A percentile compares a stretch with the other conserved stretches of the same genome.
Conservation (phyloP, 148 eudicot species). For the Persicaria maculosa region DNA sequence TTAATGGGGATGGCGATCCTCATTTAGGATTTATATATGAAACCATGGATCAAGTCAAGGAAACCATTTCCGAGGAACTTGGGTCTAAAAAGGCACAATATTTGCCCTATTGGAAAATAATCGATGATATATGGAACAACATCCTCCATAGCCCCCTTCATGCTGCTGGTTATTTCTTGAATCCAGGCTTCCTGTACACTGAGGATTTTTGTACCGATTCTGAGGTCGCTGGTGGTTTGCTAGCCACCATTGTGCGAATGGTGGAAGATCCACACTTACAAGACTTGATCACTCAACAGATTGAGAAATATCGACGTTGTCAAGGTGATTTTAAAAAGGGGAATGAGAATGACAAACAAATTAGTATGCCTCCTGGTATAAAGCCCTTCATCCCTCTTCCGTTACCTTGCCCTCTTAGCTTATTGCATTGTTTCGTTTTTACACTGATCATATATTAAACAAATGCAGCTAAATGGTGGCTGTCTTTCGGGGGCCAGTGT, state of each 20-base stretch:
- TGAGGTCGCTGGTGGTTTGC: slow-evolving; percentile 47
- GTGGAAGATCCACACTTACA: slow-evolving; percentile 20
- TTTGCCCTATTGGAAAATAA: slow-evolving; percentile 38
- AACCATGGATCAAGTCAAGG: slow-evolving; percentile 64
- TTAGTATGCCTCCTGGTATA: slow-evolving; percentile 50
- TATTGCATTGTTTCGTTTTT: not conserved
- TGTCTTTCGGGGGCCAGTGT: slow-evolving; percentile 36
- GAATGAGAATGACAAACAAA: slow-evolving; percentile 17
- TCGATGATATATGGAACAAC: slow-evolving; percentile 60
- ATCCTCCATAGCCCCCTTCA: slow-evolving; percentile 63
- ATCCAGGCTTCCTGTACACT: slow-evolving; percentile 34
- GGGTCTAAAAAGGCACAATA: slow-evolving; percentile 26
- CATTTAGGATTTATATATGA: slow-evolving; percentile 54
- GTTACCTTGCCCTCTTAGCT: not conserved
- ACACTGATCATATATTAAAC: not conserved
- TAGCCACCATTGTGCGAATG: slow-evolving; percentile 35
- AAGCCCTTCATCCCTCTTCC: not conserved
- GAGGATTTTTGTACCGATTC: slow-evolving; percentile 36
- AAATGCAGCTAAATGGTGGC: slow-evolving; percentile 61
- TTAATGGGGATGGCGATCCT: slow-evolving; percentile 23
- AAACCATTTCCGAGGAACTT: slow-evolving; percentile 44
- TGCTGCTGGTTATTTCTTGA: slow-evolving; percentile 54
- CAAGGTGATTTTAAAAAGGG: slow-evolving; percentile 35
- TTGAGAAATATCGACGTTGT: slow-evolving; percentile 27
- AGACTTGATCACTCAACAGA: slow-evolving; percentile 30